These are phyloP conservation scores for Theobroma cacao DNA, from an alignment of 345 rosid genomes.

Conservation along the genomic window DNA sequence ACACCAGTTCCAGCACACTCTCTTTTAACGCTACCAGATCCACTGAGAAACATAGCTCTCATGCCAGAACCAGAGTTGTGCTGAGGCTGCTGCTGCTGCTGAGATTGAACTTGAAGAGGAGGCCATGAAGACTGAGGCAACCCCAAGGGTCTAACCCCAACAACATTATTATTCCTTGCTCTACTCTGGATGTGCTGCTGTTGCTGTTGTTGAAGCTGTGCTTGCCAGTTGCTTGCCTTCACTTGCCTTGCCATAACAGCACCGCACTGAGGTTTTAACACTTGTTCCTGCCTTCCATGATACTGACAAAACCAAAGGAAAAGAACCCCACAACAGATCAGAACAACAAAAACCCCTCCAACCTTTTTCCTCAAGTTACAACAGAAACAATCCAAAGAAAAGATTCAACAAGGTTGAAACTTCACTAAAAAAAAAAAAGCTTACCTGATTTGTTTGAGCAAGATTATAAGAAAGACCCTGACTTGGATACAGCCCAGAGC, in stretches of 20 bases:
- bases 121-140: constrained; percentile 42
- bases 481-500: constrained; percentile 18
- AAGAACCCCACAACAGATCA: too few species aligned
- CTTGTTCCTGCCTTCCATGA: constrained; percentile 10
- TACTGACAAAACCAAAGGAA: neutral
- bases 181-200: constrained; percentile 37
- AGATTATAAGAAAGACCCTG: neutral
- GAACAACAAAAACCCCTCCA: neutral
- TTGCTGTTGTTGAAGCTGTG: constrained; percentile 5
- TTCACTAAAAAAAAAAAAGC: neutral
- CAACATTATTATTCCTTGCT: constrained; percentile 1
- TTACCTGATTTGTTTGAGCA: constrained; percentile 25
- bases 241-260: constrained; percentile 24
- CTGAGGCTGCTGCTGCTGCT: constrained; percentile 12
- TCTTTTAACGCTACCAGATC: constrained; percentile 34
- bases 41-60: constrained; percentile 30
- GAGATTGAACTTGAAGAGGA: constrained; percentile 24
- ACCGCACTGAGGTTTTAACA: constrained; percentile 21
- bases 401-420: neutral
- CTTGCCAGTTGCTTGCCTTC: constrained; percentile 18
- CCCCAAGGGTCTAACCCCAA: constrained; percentile 6
- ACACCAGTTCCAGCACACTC: constrained; percentile 80
- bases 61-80: constrained; percentile 5
- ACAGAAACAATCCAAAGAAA: too few species aligned
- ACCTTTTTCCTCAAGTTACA: neutral